Percentiles rank a stretch among this genome's conserved stretches.
Conservation (phyloP, 257 asterid genomes). For the Cinchona pubescens region DNA sequence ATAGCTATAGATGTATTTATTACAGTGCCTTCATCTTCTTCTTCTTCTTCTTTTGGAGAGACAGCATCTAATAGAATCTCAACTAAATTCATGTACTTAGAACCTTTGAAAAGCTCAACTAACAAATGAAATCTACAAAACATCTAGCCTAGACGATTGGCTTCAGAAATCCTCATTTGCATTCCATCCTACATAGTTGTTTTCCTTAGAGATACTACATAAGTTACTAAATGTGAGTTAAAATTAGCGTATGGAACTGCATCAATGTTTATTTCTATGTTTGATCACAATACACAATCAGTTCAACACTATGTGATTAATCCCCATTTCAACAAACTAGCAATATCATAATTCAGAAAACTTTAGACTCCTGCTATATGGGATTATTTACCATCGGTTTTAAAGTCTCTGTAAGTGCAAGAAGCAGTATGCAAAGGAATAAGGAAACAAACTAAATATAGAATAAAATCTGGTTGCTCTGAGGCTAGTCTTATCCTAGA, state of each 20-base stretch:
- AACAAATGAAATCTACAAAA: not conserved
- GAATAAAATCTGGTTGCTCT: not conserved
- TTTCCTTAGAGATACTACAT: not conserved
- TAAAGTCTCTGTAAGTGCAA: not conserved
- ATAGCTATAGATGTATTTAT: not conserved
- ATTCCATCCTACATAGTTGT: not conserved
- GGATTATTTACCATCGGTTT: not conserved
- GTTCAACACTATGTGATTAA: not conserved
- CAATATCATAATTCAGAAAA: not conserved
- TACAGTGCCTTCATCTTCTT: not conserved
- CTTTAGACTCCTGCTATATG: not conserved
- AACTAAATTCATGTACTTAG: not conserved
- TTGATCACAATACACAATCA: too few species aligned
- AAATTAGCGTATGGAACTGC: not conserved
- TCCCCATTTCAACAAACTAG: not conserved
- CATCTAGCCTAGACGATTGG: not conserved
- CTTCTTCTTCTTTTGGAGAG: too few species aligned
- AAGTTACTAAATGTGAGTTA: not conserved
- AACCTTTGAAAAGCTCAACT: not conserved
- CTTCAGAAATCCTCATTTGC: not conserved
- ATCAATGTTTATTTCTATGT: not conserved
- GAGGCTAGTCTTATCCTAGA: not conserved
- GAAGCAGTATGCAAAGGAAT: not conserved
- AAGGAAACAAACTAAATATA: not conserved
- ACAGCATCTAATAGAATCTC: not conserved